A percentile compares a stretch with the other conserved stretches of the same genome.
Evolutionary conservation across 1,139 yeast species (phyloP).

Genomic region (Suhomyces ambrosiae): DNA sequence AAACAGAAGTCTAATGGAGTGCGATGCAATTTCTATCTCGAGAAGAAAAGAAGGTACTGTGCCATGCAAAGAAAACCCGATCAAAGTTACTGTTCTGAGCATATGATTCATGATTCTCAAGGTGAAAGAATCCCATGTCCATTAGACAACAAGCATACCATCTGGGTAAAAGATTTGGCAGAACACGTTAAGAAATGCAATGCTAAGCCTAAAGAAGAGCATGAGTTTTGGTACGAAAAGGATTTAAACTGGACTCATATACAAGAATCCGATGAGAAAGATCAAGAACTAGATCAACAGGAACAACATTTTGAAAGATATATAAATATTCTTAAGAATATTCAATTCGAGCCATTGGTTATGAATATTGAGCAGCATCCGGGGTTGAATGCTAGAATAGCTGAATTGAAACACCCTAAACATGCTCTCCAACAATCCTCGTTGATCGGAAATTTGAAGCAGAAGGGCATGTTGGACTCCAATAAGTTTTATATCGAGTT

Average conservation of each 20-base stretch:
- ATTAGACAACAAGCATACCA: conserved; percentile 70
- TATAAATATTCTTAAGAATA: conserved; percentile 22
- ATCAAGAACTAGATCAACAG: conserved; percentile 17
- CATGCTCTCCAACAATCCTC: conserved; percentile 86
- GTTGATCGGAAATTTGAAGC: conserved; percentile 67
- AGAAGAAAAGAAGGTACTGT: conserved; percentile 56
- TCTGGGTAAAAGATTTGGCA: conserved; percentile 60
- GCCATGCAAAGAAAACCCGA: conserved; percentile 59
- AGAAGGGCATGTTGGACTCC: conserved; percentile 39
- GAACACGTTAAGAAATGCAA: conserved; percentile 68
- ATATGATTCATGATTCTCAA: conserved; percentile 31
- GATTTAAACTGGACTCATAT: conserved; percentile 49
- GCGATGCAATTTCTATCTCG: conserved; percentile 51
- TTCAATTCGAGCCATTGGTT: conserved; percentile 21
- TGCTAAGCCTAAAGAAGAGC: conserved; percentile 33
- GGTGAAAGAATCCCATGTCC: conserved; percentile 70
- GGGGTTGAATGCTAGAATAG: conserved; percentile 41
- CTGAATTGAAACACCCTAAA: conserved; percentile 58
- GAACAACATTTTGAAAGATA: conserved; percentile 24
- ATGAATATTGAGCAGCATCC: conserved; percentile 24
- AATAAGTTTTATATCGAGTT: conserved; percentile 63
- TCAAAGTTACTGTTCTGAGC: conserved; percentile 65
- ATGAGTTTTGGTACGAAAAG: conserved; percentile 46
- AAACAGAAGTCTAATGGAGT: conserved; percentile 3
- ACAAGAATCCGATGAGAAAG: no score